phyloP scores from a whole-genome alignment of 352 stramenopile genomes.

The Phytophthora pluvialis region DNA sequence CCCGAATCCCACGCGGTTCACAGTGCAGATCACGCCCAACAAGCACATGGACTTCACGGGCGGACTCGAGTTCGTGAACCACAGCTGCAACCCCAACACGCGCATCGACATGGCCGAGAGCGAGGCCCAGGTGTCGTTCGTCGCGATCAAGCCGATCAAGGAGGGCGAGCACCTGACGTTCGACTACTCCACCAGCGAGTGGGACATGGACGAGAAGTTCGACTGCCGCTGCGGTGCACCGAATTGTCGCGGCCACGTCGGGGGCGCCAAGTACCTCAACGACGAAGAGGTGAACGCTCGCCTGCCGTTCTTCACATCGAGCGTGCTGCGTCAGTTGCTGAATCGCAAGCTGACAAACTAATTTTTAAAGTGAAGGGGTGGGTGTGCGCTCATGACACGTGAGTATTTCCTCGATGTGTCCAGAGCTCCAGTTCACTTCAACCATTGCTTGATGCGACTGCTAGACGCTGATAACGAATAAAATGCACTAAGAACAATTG shows the following conservation, averaged over 20 bases:
- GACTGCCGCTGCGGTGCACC: slow-evolving; percentile 76
- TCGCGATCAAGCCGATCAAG: slow-evolving; percentile 77
- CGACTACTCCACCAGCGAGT: slow-evolving; percentile 91
- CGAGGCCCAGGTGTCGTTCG: slow-evolving; percentile 72
- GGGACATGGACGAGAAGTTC: slow-evolving; percentile 94
- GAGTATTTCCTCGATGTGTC: no score
- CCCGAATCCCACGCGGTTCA: slow-evolving; percentile 77
- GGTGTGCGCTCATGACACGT: neutral
- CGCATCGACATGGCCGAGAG: slow-evolving; percentile 80
- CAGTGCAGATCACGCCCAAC: slow-evolving; percentile 73
- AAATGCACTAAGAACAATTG: slow-evolving; percentile 26
- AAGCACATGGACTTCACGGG: slow-evolving; percentile 88
- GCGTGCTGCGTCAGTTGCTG: slow-evolving; percentile 72
- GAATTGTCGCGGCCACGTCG: slow-evolving; percentile 71
- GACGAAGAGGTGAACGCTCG: slow-evolving; percentile 55
- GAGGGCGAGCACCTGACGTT: slow-evolving; percentile 83
- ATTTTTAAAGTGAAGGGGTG: slow-evolving; percentile 16
- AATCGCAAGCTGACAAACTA: slow-evolving; percentile 56
- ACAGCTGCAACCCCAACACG: slow-evolving; percentile 88
- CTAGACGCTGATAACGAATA: slow-evolving; percentile 7
- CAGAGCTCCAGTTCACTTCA: neutral
- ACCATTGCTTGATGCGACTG: slow-evolving; percentile 2
- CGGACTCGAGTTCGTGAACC: slow-evolving; percentile 89
- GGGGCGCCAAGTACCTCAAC: slow-evolving; percentile 83
- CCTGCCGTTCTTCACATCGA: slow-evolving; percentile 76